Base-by-base conservation (phyloP, 108 stramenopile genomes). In the Nitzschia palea region DNA sequence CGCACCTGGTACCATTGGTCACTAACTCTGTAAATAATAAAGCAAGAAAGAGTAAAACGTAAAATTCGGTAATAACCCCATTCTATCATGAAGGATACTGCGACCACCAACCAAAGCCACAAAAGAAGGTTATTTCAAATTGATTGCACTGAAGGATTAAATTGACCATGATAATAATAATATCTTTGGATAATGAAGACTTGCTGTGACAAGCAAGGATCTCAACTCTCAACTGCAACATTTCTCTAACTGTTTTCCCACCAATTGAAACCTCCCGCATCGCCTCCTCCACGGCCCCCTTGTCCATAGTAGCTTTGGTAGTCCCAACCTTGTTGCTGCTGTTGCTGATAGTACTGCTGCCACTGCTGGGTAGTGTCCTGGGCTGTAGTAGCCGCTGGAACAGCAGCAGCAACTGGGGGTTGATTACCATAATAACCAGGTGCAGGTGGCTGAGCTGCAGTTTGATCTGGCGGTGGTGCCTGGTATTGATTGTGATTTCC, bases 241-340 rank as follows among this genome's bases (percentile, higher is more conserved):
- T n/a, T n/a, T n/a, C 6, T 40, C 27, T 60, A 60, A 23, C 33
- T 42, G 31, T 60, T 66, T 20, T 91, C 90, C 93, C 93, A 94
- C 93, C 93, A 94, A 70, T 94, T 94, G 60, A 94, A 90, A 0
- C 93, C 93, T 34, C 93, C 86, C 26, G 77, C 86, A 33, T 78
- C 86, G 30, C 79, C 80, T 48, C 54, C 58, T 15, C 67, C 65
- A 23, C 82, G 73, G 53, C 80, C 64, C 52, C 53, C 57, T 20
- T 77, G 55, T 28, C 89, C 86, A 54, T 87, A 92, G 64, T 88
- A 91, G 47, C 68, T 77, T 18, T 68, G 63, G 29, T 74, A 79
- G 74, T 89, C 82, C 87, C 90, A 89, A 9, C 82, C 74, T 2
- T 68, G 66, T 9, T 64, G 79, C 17, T 42, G 45, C 4, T 70